Percentiles rank a stretch among this genome's conserved stretches.
phyloP scores from a whole-genome alignment of 371 early-diverging fungal genomes.

The Rhizopus delemar region DNA sequence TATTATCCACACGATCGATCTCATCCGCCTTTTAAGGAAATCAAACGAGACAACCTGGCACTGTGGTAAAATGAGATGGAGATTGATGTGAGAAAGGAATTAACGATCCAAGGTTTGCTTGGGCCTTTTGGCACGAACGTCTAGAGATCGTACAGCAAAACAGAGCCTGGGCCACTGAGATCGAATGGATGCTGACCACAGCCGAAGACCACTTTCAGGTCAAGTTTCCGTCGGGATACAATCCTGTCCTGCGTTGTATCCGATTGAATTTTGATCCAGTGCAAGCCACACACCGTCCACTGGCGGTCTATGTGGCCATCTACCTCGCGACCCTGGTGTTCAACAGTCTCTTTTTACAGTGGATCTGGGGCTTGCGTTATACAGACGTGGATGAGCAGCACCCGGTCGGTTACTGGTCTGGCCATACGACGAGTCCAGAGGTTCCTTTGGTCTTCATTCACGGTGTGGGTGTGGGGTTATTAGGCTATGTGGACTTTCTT shows the following conservation, averaged over 20 bases:
- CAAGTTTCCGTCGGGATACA: conserved; percentile 55
- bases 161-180: conserved; percentile 39
- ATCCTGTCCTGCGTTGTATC: conserved; percentile 53
- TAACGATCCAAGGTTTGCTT: conserved; percentile 47
- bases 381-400: too few relatives aligned
- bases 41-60: conserved; percentile 51
- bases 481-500: conserved; percentile 59
- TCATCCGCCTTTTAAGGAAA: conserved; percentile 44
- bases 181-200: conserved; percentile 46
- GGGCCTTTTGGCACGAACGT: conserved; percentile 58
- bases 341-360: conserved; percentile 27
- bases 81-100: neutral
- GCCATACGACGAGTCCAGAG: conserved; percentile 13
- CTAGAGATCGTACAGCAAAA: conserved; percentile 38
- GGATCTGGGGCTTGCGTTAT: conserved; percentile 21
- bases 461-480: conserved; percentile 66
- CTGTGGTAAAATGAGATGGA: conserved; percentile 38
- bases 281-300: conserved; percentile 61
- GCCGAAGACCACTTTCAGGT: conserved; percentile 47
- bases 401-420: conserved; percentile 35
- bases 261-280: conserved; percentile 65
- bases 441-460: conserved; percentile 69
- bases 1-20: conserved; percentile 36
- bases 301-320: conserved; percentile 52
- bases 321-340: conserved; percentile 34